phyloP scores from a whole-genome alignment of 139 green algal species.

The Marvania coccoides region DNA sequence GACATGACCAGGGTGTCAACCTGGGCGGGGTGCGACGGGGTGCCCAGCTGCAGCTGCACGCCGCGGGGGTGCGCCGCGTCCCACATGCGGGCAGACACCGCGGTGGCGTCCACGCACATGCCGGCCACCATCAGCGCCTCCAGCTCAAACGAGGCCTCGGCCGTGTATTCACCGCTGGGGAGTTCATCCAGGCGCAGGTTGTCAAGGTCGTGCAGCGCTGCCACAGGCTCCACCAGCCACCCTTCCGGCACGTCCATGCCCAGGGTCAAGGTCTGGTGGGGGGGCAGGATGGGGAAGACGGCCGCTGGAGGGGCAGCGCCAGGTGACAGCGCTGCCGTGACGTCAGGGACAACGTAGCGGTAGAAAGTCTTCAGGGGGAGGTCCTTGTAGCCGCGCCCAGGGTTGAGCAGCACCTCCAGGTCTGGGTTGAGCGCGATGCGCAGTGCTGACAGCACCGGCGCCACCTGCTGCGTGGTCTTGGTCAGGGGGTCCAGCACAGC shows the following conservation, averaged over 20 bases:
- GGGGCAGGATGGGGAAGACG: slow-evolving; percentile 51
- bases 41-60: slow-evolving; percentile 84
- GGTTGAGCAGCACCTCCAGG: slow-evolving; percentile 41
- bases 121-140: slow-evolving; percentile 91
- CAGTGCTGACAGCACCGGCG: slow-evolving; percentile 46
- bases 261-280: slow-evolving; percentile 71
- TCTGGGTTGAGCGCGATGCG: slow-evolving; percentile 11
- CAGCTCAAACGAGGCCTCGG: slow-evolving; percentile 76
- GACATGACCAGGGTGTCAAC: slow-evolving; percentile 95
- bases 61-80: slow-evolving; percentile 65
- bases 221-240: slow-evolving; percentile 82
- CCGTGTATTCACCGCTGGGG: neutral
- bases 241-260: slow-evolving; percentile 87
- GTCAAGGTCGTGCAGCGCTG: slow-evolving; percentile 78
- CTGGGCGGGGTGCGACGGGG: slow-evolving; percentile 13
- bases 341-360: slow-evolving; percentile 49
- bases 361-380: slow-evolving; percentile 92
- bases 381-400: slow-evolving; percentile 52
- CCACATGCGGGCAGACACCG: slow-evolving; percentile 10
- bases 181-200: slow-evolving; percentile 84
- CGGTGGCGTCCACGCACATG: slow-evolving; percentile 55
- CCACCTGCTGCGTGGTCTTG: slow-evolving; percentile 23
- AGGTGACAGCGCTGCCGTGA: neutral
- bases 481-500: slow-evolving; percentile 64
- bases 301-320: slow-evolving; percentile 27